These are phyloP conservation scores for Fragilariopsis cylindrus DNA, from an alignment of 108 stramenopile species.

Conservation along the genomic window DNA sequence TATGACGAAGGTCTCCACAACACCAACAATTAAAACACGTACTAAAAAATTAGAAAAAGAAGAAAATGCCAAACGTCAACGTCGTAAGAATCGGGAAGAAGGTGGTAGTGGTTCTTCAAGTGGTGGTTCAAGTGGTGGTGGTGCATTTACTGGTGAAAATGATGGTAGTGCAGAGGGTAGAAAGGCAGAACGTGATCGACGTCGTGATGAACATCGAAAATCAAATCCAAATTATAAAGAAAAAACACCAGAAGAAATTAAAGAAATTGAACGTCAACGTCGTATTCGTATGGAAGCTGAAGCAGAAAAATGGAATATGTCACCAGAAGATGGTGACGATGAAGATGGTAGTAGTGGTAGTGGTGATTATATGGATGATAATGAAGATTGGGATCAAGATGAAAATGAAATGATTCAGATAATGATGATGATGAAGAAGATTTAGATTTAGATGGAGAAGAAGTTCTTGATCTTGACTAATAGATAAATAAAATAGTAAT, in stretches of 20 bases:
- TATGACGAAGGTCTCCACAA: constrained; percentile 52
- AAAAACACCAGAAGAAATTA: constrained; percentile 86
- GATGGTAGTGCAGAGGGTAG: constrained; percentile 82
- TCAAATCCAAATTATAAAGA: constrained; percentile 64
- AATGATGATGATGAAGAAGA: constrained; percentile 40
- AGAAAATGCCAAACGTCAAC: constrained; percentile 72
- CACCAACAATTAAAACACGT: constrained; percentile 80
- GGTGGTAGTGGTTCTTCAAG: constrained; percentile 6
- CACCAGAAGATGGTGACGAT: constrained; percentile 53
- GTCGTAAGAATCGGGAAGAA: constrained; percentile 47
- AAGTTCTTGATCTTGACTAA: constrained; percentile 77
- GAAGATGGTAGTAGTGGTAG: constrained; percentile 43
- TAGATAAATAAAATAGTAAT: background rate
- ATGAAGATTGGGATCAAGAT: constrained; percentile 35
- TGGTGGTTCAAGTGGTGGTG: constrained; percentile 11
- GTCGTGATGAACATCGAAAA: constrained; percentile 67
- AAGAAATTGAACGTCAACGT: constrained; percentile 79
- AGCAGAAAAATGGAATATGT: constrained; percentile 84
- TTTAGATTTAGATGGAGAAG: constrained; percentile 37
- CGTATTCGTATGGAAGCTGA: constrained; percentile 83
- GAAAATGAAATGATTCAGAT: constrained; percentile 23
- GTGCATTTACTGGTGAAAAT: constrained; percentile 39
- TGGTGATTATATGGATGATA: constrained; percentile 32
- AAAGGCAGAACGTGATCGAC: constrained; percentile 75
- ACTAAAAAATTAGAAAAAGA: constrained; percentile 81